These are phyloP conservation scores for Neofusicoccum sp. DNA, from an alignment of 2,329 filamentous ascomycete genomes.

Conservation along the genomic window DNA sequence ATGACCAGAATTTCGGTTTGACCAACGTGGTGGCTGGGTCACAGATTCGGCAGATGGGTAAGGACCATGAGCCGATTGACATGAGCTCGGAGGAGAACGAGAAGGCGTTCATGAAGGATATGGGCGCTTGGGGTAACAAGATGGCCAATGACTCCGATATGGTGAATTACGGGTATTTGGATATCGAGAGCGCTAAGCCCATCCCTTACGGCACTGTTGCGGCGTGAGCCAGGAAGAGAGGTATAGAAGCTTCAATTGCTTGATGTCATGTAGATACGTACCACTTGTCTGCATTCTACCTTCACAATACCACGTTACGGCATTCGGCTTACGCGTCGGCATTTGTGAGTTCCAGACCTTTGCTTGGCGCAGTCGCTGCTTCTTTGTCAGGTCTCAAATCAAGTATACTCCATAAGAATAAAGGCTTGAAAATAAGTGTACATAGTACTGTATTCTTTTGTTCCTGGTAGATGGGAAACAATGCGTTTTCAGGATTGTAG, in stretches of 20 bases:
- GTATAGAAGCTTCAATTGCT: too few relatives aligned
- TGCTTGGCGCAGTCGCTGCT: too few relatives aligned
- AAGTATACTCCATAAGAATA: too few relatives aligned
- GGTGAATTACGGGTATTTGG: conserved; percentile 49
- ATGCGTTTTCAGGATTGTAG: too few relatives aligned
- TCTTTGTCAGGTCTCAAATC: too few relatives aligned
- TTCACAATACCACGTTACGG: too few relatives aligned
- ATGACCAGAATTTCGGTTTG: conserved; percentile 56
- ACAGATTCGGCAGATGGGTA: conserved; percentile 57
- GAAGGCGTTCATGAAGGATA: conserved; percentile 52
- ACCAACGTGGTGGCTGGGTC: conserved; percentile 51
- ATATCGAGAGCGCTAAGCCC: conserved; percentile 41
- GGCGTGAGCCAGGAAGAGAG: not conserved
- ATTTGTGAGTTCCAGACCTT: too few relatives aligned
- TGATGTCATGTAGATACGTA: not conserved
- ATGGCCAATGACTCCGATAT: conserved; percentile 43
- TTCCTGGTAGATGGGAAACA: too few relatives aligned
- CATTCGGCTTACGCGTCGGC: too few relatives aligned
- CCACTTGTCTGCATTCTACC: not conserved
- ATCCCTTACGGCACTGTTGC: conserved; percentile 40
- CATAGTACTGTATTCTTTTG: too few relatives aligned
- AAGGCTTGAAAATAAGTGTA: too few relatives aligned
- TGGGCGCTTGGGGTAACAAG: conserved; percentile 48
- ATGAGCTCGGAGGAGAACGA: conserved; percentile 52
- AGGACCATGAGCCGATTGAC: conserved; percentile 57